These are phyloP conservation scores for Pseudoscleropodium purum DNA, from an alignment of 225 moss, liverwort and hornwort species.

Conservation along the genomic window DNA sequence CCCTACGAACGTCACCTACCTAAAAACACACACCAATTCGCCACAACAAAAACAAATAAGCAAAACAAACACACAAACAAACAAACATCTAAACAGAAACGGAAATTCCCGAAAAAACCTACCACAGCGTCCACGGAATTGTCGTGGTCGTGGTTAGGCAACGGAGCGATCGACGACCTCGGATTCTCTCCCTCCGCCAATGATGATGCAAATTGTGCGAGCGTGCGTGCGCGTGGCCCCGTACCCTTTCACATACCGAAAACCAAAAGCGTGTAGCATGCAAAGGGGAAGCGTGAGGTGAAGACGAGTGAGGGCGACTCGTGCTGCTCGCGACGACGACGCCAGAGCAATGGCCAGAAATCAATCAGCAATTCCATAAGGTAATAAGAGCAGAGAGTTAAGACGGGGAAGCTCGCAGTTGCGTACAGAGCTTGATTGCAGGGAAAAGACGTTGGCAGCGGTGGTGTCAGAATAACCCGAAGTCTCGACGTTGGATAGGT, in stretches of 20 bases:
- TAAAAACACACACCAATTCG: background rate
- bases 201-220: background rate
- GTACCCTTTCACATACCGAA: background rate
- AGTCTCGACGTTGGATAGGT: background rate
- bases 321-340: background rate
- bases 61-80: background rate
- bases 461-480: conserved; percentile 1
- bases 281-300: background rate
- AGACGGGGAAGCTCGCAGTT: background rate
- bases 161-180: background rate
- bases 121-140: conserved; percentile 5
- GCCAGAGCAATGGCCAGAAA: background rate
- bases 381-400: background rate
- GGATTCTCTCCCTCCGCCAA: background rate
- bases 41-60: background rate
- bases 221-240: background rate
- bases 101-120: conserved; percentile 8
- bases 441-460: conserved; percentile 9
- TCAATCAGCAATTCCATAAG: background rate
- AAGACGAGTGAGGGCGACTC: background rate
- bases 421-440: conserved; percentile 19
- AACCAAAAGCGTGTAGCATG: background rate
- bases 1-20: conserved; percentile 10
- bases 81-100: background rate
- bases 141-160: conserved; percentile 13